Evolutionary conservation across 1,139 yeast species (phyloP), one percentile per base, ranked within the genome.

Genomic region (Kodamaea sp.): DNA sequence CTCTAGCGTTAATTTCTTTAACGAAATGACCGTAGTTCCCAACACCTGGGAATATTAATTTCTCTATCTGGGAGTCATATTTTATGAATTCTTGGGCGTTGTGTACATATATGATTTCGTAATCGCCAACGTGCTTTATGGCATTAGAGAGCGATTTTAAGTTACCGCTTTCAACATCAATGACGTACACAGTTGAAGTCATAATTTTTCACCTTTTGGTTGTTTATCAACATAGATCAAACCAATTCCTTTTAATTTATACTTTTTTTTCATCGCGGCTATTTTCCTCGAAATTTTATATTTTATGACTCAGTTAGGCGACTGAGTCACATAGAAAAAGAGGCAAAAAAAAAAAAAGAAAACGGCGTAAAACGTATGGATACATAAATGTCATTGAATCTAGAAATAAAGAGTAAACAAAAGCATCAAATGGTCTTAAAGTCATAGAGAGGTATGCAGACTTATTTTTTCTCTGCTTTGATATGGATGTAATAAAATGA

Each of bases 11-110:
- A 38, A 92, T 62, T 50, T 85, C 79, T 39, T 76, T 78, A 45
- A 89, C 88, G 58, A 92, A 90, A 59, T 92, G 97, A 30, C 96
- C 98, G 61, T 80, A 92, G 58, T 89, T 90, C 24, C 98, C 98
- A 5, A 92, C 98, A 23, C 98, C 98, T 9, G 98, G 98, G 31
- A 92, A 74, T 40, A 86, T 69, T 45, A 86, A 64, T 52, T 68
- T 78, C 34, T 70, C 65, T 36, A 84, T 82, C 9, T 65, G 56
- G n/a, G 56, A 42, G 31, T 79, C 60, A 35, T 64, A 63, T 60
- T 48, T 34, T 7, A 46, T 37, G 41, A 70, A 71, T 33, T 70
- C 75, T 25, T 55, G 55, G 7, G 57, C 60, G 47, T 66, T 58
- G 34, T 57, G 63, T 45, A 84, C 73, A 44, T 78, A 72, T 34